Percentiles rank a stretch among this genome's conserved stretches.
Conservation (phyloP, 179 eudicot genomes). For the Beta macrorhiza region DNA sequence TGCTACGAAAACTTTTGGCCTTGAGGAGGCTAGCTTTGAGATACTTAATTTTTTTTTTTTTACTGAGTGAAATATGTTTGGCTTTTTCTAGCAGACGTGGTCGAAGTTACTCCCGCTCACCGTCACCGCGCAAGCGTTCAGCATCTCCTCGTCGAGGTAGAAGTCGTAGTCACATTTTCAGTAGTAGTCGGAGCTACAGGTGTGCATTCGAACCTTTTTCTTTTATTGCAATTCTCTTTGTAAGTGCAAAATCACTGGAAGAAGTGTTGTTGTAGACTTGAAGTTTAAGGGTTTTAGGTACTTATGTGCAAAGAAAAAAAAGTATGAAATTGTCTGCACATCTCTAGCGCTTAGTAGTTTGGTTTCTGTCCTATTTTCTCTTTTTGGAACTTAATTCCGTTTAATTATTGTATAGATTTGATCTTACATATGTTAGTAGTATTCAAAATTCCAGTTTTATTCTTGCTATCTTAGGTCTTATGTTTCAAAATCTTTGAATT, state of each 20-base stretch:
- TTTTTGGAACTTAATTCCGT: no score
- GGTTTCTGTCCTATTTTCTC: no score
- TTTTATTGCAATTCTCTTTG: background rate
- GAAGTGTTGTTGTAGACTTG: no score
- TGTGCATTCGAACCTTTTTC: conserved; percentile 14
- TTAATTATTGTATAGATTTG: no score
- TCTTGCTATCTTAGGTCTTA: no score
- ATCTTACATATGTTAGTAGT: no score
- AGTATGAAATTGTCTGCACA: no score
- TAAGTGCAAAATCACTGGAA: background rate
- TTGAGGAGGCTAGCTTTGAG: background rate
- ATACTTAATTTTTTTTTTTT: background rate
- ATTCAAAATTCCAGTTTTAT: no score
- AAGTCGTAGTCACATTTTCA: conserved; percentile 63
- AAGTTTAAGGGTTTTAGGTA: no score
- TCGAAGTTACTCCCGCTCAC: conserved; percentile 68
- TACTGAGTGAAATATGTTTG: background rate
- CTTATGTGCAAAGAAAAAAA: no score
- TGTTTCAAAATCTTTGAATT: no score
- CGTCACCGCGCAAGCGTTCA: conserved; percentile 68
- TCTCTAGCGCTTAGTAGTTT: no score
- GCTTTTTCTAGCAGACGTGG: conserved; percentile 44
- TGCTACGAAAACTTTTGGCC: background rate
- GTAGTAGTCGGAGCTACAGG: conserved; percentile 89
- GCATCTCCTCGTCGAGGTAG: conserved; percentile 79